phyloP scores from a whole-genome alignment of 805 yeast species.

The Ogataea paraovalis region DNA sequence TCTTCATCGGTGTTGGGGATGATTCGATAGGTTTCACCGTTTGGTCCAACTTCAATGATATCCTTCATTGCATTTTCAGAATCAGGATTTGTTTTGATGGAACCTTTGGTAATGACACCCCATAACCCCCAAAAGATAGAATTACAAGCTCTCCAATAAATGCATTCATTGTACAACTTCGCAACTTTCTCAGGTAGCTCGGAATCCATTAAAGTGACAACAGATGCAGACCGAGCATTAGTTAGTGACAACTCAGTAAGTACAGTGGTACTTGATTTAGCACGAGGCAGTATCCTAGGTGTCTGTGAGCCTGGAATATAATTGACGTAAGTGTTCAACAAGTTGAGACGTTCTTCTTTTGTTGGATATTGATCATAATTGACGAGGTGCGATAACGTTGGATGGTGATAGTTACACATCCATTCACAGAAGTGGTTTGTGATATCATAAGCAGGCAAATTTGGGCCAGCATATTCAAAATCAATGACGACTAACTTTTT shows the following conservation, averaged over 20 bases:
- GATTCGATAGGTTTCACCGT: conserved; percentile 45
- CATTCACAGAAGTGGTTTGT: conserved; percentile 94
- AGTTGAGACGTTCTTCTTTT: conserved; percentile 61
- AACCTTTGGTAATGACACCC: conserved; percentile 62
- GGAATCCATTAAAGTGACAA: conserved; percentile 34
- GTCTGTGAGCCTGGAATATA: conserved; percentile 39
- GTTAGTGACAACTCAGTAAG: conserved; percentile 7
- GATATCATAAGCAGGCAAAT: conserved; percentile 82
- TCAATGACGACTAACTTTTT: conserved; percentile 87
- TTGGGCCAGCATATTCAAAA: conserved; percentile 93
- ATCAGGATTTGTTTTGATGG: conserved; percentile 9
- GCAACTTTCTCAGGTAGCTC: conserved; percentile 37
- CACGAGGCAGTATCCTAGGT: conserved; percentile 18
- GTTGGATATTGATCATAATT: conserved; percentile 60
- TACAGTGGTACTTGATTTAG: conserved; percentile 6
- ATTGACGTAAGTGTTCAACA: conserved; percentile 75
- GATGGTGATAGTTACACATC: conserved; percentile 89
- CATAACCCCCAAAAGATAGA: conserved; percentile 83
- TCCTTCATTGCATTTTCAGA: conserved; percentile 15
- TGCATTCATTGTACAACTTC: conserved; percentile 57
- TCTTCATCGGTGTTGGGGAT: conserved; percentile 26
- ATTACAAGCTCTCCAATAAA: conserved; percentile 77
- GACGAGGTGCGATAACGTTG: conserved; percentile 49
- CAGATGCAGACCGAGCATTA: conserved; percentile 25
- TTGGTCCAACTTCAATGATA: conserved; percentile 47